Percentiles rank a stretch among this genome's conserved stretches.
These are phyloP conservation scores for Fraxinus nigra DNA, from an alignment of 305 asterid genomes.

Conservation along the genomic window DNA sequence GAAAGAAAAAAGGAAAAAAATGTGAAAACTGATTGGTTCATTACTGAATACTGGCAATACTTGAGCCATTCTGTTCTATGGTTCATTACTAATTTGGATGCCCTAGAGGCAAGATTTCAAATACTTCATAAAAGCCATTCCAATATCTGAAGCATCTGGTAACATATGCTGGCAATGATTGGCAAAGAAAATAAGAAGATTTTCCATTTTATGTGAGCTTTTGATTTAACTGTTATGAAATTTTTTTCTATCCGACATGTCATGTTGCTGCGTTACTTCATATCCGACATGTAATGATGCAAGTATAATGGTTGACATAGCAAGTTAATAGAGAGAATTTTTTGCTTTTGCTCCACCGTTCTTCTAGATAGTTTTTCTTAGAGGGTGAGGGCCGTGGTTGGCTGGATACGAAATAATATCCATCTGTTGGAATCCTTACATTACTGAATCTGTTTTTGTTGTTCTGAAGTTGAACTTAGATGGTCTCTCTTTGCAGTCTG, in stretches of 20 bases:
- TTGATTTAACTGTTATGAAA: not conserved
- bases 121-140: not conserved
- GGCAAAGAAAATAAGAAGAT: not conserved
- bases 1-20: not conserved
- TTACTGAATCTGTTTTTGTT: not conserved
- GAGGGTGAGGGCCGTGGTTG: not conserved
- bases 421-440: not conserved
- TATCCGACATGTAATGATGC: not conserved
- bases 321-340: not conserved
- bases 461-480: not conserved
- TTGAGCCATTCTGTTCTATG: not conserved
- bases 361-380: not conserved
- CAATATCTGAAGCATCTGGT: not conserved
- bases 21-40: not conserved
- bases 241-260: not conserved
- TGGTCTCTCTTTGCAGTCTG: not conserved
- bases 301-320: not conserved
- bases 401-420: not conserved
- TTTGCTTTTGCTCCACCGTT: not conserved
- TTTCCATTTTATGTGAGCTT: not conserved
- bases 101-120: not conserved
- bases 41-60: not conserved
- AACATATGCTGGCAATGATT: not conserved
- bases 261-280: not conserved
- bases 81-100: not conserved